phyloP scores from a whole-genome alignment of 2,329 filamentous ascomycete genomes.

The Aspergillus ochraceoroseus region DNA sequence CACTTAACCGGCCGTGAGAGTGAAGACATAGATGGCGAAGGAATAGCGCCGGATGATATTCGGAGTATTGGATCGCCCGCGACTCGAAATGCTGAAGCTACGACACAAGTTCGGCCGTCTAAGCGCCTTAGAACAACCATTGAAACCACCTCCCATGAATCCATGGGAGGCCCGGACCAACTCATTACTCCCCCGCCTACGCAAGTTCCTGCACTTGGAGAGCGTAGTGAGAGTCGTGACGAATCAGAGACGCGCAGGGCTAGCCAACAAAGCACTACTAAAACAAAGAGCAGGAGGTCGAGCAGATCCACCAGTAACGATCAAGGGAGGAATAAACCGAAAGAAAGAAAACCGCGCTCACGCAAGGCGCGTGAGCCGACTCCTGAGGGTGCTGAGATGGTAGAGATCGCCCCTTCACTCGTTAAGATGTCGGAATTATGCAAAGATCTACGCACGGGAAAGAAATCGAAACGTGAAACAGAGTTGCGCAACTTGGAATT shows the following conservation, averaged over 20 bases:
- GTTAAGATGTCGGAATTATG: constrained; percentile 57
- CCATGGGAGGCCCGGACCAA: constrained; percentile 7
- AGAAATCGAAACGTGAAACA: constrained; percentile 53
- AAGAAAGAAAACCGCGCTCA: constrained; percentile 23
- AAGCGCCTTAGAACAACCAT: constrained; percentile 28
- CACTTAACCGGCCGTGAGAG: neutral
- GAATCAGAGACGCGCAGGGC: constrained; percentile 22
- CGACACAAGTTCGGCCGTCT: constrained; percentile 24
- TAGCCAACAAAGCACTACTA: constrained; percentile 22
- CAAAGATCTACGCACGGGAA: constrained; percentile 51
- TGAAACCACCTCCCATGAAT: constrained; percentile 4
- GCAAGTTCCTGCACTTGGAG: constrained; percentile 23
- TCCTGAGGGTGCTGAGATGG: constrained; percentile 46
- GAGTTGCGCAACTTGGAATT: constrained; percentile 55
- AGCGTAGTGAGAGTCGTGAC: constrained; percentile 19
- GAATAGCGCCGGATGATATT: neutral
- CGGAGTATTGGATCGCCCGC: constrained; percentile 10
- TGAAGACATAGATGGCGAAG: neutral
- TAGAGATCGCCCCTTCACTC: constrained; percentile 51
- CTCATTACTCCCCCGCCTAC: constrained; percentile 25
- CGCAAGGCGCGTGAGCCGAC: constrained; percentile 41
- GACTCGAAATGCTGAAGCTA: constrained; percentile 5
- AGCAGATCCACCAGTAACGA: constrained; percentile 26
- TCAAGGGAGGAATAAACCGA: constrained; percentile 23
- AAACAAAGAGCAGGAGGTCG: constrained; percentile 26